A percentile compares a stretch with the other conserved stretches of the same genome.
These are phyloP conservation scores for Tricholomella constricta DNA, from an alignment of 768 basidiomycete species.

Conservation along the genomic window DNA sequence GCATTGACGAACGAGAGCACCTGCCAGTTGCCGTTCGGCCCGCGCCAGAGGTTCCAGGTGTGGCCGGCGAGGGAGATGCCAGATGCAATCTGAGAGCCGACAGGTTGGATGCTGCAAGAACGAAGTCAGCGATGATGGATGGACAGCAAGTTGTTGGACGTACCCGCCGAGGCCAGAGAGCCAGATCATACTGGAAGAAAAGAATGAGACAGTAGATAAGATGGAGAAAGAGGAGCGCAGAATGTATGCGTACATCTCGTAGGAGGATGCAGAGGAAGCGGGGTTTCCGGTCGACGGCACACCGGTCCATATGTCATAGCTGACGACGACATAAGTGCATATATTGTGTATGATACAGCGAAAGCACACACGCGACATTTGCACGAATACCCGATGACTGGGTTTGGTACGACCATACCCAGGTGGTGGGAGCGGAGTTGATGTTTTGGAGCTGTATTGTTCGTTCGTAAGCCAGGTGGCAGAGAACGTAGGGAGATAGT, in stretches of 20 bases:
- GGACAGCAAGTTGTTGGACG: constrained; percentile 8
- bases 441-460: constrained; percentile 46
- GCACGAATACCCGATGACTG: constrained; percentile 49
- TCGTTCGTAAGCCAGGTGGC: too few relatives aligned
- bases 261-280: constrained; percentile 49
- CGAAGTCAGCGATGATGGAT: neutral
- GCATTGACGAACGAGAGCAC: constrained; percentile 57
- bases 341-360: neutral
- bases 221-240: neutral
- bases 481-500: too few relatives aligned
- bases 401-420: constrained; percentile 51
- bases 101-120: constrained; percentile 49
- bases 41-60: constrained; percentile 59
- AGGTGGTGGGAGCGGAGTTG: constrained; percentile 47
- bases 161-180: constrained; percentile 58
- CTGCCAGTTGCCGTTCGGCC: constrained; percentile 56
- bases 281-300: constrained; percentile 41
- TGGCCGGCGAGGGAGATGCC: constrained; percentile 46
- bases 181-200: constrained; percentile 55
- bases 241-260: constrained; percentile 58
- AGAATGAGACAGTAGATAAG: neutral
- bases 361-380: constrained; percentile 48
- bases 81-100: constrained; percentile 48
- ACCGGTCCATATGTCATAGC: constrained; percentile 60
- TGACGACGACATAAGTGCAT: too few relatives aligned